Evolutionary conservation across 345 rosid species (phyloP).

Genomic region (Eucalyptus sideroxylon): DNA sequence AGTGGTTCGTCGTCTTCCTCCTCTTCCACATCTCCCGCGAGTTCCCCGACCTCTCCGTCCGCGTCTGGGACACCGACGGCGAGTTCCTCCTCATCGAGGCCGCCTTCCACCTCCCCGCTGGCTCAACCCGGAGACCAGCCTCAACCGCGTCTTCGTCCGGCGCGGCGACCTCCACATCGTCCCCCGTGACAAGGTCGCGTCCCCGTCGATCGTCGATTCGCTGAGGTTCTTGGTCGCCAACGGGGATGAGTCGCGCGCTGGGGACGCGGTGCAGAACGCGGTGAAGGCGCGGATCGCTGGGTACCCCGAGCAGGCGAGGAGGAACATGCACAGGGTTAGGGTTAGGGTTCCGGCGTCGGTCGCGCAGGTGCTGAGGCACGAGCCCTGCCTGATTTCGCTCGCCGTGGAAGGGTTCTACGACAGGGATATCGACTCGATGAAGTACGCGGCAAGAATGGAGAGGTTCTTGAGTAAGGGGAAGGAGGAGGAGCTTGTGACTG

Average conservation of each 20-base stretch:
- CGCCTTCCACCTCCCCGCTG: conserved; percentile 80
- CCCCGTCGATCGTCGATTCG: conserved; percentile 39
- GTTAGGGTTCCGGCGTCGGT: conserved; percentile 69
- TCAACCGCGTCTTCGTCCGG: conserved; percentile 68
- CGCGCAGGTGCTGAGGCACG: conserved; percentile 55
- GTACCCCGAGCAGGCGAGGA: conserved; percentile 58
- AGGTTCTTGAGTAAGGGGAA: conserved; percentile 44
- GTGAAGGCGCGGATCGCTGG: conserved; percentile 43
- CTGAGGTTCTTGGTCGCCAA: conserved; percentile 28
- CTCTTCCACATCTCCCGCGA: conserved; percentile 58
- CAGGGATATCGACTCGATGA: conserved; percentile 84
- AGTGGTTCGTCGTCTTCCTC: conserved; percentile 80
- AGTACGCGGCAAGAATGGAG: conserved; percentile 73
- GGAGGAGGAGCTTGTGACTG: conserved; percentile 42
- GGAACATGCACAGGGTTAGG: conserved; percentile 53
- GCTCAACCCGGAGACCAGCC: conserved; percentile 62
- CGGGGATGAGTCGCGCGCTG: conserved; percentile 28
- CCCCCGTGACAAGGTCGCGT: conserved; percentile 15
- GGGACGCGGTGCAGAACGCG: conserved; percentile 40
- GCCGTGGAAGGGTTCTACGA: conserved; percentile 91
- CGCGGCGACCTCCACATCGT: conserved; percentile 52
- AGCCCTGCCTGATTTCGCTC: conserved; percentile 58
- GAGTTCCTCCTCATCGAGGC: conserved; percentile 88
- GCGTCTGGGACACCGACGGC: conserved; percentile 74
- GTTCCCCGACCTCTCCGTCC: conserved; percentile 54